Conservation (phyloP, 164 flowering plant species). For the Nymphaea thermarum region DNA sequence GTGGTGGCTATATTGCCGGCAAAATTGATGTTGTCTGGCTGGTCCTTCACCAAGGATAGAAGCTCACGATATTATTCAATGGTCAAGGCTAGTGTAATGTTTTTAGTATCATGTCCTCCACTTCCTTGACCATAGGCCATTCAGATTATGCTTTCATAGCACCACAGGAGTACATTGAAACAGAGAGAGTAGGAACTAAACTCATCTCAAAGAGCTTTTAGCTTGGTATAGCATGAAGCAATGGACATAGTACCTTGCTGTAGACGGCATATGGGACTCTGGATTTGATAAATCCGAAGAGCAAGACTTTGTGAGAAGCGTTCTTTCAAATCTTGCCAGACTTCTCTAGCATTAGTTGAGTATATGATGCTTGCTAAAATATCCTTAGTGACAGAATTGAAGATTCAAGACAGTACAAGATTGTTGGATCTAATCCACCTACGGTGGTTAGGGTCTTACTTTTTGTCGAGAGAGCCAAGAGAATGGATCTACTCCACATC, state of each 20-base stretch:
- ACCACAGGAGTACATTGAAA: not conserved
- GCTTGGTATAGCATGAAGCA: not conserved
- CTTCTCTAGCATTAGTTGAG: not conserved
- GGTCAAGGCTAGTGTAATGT: too few species aligned
- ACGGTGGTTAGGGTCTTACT: constrained; percentile 1
- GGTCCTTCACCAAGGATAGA: not conserved
- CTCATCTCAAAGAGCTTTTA: not conserved
- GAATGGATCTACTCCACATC: not conserved
- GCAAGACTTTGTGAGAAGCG: constrained; percentile 2
- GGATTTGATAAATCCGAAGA: not conserved
- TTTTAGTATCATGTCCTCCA: too few species aligned
- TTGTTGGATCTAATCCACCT: not conserved
- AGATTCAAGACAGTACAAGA: constrained; percentile 3
- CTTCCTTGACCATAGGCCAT: too few species aligned
- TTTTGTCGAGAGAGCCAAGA: not conserved
- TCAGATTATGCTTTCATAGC: not conserved
- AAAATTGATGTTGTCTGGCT: not conserved
- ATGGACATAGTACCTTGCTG: not conserved
- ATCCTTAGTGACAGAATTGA: not conserved
- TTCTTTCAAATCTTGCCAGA: not conserved
- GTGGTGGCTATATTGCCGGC: not conserved
- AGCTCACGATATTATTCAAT: too few species aligned
- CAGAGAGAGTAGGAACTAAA: not conserved
- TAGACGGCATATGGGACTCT: not conserved
- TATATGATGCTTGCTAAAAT: constrained; percentile 2